Conservation (phyloP, 306 rosid genomes). For the Cajanus cajan region DNA sequence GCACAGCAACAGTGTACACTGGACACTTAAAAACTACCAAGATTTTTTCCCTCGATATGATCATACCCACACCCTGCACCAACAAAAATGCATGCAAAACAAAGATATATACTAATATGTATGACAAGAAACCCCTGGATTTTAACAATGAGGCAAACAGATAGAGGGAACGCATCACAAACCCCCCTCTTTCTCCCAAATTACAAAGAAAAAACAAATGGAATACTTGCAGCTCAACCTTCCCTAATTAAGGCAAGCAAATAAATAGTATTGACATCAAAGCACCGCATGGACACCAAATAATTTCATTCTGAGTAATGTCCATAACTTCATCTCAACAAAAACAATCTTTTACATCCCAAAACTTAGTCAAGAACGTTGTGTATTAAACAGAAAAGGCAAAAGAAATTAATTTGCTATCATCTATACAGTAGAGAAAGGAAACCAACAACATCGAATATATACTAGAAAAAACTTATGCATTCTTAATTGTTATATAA, state of each 20-base stretch:
- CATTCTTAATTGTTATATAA: constrained; percentile 33
- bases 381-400: background rate
- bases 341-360: background rate
- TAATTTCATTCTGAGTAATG: background rate
- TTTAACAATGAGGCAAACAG: background rate
- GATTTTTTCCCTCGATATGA: background rate
- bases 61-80: background rate
- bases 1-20: background rate
- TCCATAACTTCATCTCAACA: background rate
- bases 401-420: background rate
- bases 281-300: background rate
- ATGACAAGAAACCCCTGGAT: background rate
- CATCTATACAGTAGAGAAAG: background rate
- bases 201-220: background rate
- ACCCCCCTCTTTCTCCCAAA: background rate
- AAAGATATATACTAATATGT: background rate
- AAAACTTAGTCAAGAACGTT: background rate
- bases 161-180: no score
- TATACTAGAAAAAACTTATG: background rate
- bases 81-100: background rate
- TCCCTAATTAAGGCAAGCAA: background rate
- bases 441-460: background rate
- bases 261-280: background rate
- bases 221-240: background rate
- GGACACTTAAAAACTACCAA: constrained; percentile 9